Evolutionary conservation across 345 rosid species (phyloP).

Genomic region (Boechera stricta): DNA sequence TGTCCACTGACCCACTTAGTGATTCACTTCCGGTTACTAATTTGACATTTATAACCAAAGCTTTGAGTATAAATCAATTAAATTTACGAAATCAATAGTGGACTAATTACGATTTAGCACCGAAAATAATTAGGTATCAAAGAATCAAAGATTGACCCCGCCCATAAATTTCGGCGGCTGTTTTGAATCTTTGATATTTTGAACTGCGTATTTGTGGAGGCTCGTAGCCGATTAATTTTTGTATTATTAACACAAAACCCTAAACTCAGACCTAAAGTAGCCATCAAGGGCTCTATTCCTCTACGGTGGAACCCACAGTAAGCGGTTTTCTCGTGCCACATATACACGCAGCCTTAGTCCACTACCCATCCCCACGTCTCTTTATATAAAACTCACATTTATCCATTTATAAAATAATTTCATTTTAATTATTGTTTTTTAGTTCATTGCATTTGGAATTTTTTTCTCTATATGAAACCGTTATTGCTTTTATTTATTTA

Average conservation of each 20-base stretch:
- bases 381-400: not conserved
- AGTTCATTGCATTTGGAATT: not conserved
- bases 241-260: not conserved
- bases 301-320: conserved; percentile 52
- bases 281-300: not conserved
- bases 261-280: conserved; percentile 2
- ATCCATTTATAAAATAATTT: conserved; percentile 5
- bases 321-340: conserved; percentile 71
- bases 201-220: conserved; percentile 37
- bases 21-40: conserved; percentile 22
- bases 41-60: conserved; percentile 5
- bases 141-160: not conserved
- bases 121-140: not conserved
- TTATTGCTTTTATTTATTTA: too few relatives aligned
- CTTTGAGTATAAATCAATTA: conserved; percentile 17
- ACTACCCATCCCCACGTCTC: conserved; percentile 28
- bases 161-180: not conserved
- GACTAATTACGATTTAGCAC: not conserved
- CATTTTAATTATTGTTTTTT: not conserved
- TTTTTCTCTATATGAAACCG: not conserved
- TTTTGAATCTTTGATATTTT: not conserved
- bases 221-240: conserved; percentile 49
- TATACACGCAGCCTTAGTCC: conserved; percentile 52
- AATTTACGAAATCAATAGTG: conserved; percentile 4
- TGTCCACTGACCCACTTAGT: not conserved